Conservation (phyloP, 2,329 filamentous ascomycete species). For the Ophiostoma novo-ulmi region DNA sequence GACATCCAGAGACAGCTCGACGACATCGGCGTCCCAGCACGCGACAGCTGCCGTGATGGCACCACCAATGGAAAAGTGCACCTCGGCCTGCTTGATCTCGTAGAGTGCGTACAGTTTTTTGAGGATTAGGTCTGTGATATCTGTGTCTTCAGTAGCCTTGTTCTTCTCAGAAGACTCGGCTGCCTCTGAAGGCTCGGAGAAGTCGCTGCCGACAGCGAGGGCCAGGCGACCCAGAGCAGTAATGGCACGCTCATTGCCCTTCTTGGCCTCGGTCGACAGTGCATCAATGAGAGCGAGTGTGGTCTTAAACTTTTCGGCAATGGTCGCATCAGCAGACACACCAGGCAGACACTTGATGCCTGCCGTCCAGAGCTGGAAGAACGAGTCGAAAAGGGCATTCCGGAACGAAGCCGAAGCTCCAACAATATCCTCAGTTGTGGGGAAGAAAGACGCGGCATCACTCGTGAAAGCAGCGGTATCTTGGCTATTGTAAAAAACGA, state of each 20-base stretch:
- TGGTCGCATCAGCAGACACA: slow-evolving; percentile 22
- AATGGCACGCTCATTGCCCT: slow-evolving; percentile 77
- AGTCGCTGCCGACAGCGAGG: slow-evolving; percentile 38
- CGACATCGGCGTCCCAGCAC: slow-evolving; percentile 77
- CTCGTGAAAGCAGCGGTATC: background rate
- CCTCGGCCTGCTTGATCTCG: slow-evolving; percentile 77
- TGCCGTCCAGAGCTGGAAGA: slow-evolving; percentile 43
- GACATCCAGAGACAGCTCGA: slow-evolving; percentile 71
- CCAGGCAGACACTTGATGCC: slow-evolving; percentile 36
- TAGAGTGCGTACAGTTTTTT: slow-evolving; percentile 69
- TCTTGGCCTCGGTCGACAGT: slow-evolving; percentile 64
- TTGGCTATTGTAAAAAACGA: slow-evolving; percentile 38
- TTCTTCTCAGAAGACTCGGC: background rate
- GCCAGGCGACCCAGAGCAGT: slow-evolving; percentile 72
- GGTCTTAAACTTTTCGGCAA: slow-evolving; percentile 24
- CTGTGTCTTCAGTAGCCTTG: slow-evolving; percentile 20
- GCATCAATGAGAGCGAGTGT: slow-evolving; percentile 52
- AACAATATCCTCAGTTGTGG: slow-evolving; percentile 25
- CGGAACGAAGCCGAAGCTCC: slow-evolving; percentile 35
- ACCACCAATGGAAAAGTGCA: slow-evolving; percentile 87
- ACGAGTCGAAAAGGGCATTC: slow-evolving; percentile 43
- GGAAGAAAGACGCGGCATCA: slow-evolving; percentile 19
- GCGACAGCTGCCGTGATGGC: slow-evolving; percentile 72
- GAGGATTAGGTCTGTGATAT: slow-evolving; percentile 52
- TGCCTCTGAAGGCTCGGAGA: background rate